phyloP scores from a whole-genome alignment of 2,329 filamentous ascomycete species.

The Zarea fungicola region DNA sequence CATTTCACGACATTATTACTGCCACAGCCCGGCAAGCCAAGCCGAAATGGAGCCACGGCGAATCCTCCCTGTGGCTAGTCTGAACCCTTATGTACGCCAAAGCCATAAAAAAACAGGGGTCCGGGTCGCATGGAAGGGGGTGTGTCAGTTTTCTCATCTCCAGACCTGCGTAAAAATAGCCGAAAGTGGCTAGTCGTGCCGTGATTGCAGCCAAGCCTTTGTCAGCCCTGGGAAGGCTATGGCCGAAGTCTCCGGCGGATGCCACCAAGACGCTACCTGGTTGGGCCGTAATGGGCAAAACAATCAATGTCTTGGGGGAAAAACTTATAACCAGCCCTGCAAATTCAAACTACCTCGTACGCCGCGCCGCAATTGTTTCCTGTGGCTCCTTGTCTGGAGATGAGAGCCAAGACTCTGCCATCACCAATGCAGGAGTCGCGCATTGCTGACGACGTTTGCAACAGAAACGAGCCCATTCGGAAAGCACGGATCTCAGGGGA shows the following conservation, averaged over 20 bases:
- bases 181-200: conserved; percentile 1
- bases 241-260: background rate
- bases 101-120: no score
- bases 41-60: conserved; percentile 1
- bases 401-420: no score
- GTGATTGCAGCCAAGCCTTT: background rate
- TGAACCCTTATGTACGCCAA: no score
- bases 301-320: background rate
- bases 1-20: conserved; percentile 3
- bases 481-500: background rate
- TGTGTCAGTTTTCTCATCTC: background rate
- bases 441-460: background rate
- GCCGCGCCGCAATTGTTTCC: no score
- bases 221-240: background rate
- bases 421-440: background rate
- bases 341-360: no score
- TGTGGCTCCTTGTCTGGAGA: no score
- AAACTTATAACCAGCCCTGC: no score
- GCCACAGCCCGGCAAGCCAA: conserved; percentile 4
- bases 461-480: background rate
- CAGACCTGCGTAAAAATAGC: conserved; percentile 1
- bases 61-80: no score
- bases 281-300: background rate
- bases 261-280: background rate
- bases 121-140: background rate